Evolutionary conservation across 75 land plant species (phyloP), one percentile per base, ranked within the genome.

Genomic region (Ceratopteris richardii): DNA sequence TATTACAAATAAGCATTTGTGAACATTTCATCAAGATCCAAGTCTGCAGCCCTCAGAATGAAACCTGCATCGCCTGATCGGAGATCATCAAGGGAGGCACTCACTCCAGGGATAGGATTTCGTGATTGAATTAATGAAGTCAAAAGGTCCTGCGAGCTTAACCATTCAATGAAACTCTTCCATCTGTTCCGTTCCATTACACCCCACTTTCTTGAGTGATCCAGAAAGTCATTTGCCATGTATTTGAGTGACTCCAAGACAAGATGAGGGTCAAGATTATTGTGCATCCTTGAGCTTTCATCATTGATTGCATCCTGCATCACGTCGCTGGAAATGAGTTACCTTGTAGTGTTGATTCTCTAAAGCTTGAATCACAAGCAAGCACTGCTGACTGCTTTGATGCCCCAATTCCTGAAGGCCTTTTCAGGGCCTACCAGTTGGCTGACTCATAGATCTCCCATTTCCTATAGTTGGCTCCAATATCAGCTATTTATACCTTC

Each of bases 71-170:
- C 56, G 6, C 68, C 68, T 44, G 41, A 30, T 20, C 68, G 68
- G 13, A 67, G 70, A 25, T 67, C 70, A 24, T 60, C 63, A 26
- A 67, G 63, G 23, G 56, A 46, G 29, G 58, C 70, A 40, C 70
- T 67, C 19, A 61, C 40, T 0, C 70, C 70, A 21, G 63, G 56
- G 19, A 48, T 30, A 5, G 70, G 70, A 30, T 51, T 59, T 16
- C 70, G 63, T 10, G 70, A 67, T 12, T 67, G 70, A 0, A 60
- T 52, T 30, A 22, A 26, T 0, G 54, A 11, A 12, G 70, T 67
- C 40, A 67, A 62, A 20, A 67, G 40, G 0, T 39, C 42, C 18
- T 59, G 54, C 44, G 33, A 29, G 0, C 51, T 40, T 0, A 67
- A 51, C 70, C 70, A 67, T 25, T 18, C 12, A 1, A 67, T 17